A percentile compares a stretch with the other conserved stretches of the same genome.
Conservation (phyloP, 805 yeast species). For the Barnettozyma pratensis region DNA sequence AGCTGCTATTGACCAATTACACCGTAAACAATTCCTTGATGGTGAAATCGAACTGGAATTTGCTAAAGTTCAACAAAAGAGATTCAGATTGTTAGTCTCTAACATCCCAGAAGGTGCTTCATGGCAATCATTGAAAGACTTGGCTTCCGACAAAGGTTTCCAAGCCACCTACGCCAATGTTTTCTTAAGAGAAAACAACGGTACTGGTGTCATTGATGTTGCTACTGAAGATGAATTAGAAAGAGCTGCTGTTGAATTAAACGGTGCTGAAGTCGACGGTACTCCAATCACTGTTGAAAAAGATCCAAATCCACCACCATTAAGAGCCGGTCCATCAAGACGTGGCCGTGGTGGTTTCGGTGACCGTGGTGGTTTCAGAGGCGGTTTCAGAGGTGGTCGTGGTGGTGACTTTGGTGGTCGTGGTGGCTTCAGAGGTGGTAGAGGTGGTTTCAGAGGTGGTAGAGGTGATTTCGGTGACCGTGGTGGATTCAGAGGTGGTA, state of each 20-base stretch:
- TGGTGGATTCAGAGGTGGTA: conserved; percentile 6
- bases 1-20: conserved; percentile 68
- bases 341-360: conserved; percentile 33
- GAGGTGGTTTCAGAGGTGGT: background rate
- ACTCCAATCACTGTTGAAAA: conserved; percentile 68
- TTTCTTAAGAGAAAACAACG: conserved; percentile 40
- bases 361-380: conserved; percentile 45
- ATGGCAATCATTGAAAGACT: conserved; percentile 89
- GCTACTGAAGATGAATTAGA: conserved; percentile 68
- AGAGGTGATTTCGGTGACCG: conserved; percentile 3
- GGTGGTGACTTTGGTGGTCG: conserved; percentile 28
- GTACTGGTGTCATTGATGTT: conserved; percentile 42
- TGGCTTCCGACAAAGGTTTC: conserved; percentile 70
- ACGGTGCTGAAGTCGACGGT: conserved; percentile 69
- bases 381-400: conserved; percentile 28
- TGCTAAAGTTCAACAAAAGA: conserved; percentile 49
- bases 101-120: conserved; percentile 72
- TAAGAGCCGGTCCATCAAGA: conserved; percentile 41
- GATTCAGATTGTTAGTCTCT: conserved; percentile 64
- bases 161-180: conserved; percentile 57
- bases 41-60: conserved; percentile 40
- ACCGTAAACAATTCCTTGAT: conserved; percentile 63
- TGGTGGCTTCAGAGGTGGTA: conserved; percentile 23
- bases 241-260: conserved; percentile 67
- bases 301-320: conserved; percentile 54